These are phyloP conservation scores for Symbiodinium pilosum DNA, from an alignment of 73 alveolate genomes.

Conservation along the genomic window DNA sequence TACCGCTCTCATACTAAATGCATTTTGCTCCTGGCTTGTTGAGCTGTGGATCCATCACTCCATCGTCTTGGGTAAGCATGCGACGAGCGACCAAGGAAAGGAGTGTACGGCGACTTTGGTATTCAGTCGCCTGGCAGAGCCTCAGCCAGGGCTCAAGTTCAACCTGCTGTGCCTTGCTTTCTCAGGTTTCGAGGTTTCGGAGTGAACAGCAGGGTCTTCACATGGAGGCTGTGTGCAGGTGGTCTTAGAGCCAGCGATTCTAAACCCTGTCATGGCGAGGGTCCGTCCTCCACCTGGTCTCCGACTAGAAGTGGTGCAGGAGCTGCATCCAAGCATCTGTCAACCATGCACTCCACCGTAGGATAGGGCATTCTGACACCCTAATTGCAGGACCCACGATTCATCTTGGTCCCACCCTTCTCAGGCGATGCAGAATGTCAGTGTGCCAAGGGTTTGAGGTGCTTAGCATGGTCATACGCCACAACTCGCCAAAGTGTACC, in stretches of 20 bases:
- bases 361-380: too few relatives aligned
- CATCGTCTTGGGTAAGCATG: neutral
- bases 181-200: slow-evolving; percentile 70
- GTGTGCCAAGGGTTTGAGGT: too few relatives aligned
- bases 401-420: neutral
- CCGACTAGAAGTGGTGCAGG: slow-evolving; percentile 37
- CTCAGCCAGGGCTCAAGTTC: neutral
- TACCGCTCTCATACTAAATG: too few relatives aligned
- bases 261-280: neutral
- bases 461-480: too few relatives aligned
- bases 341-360: too few relatives aligned
- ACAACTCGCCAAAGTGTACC: too few relatives aligned
- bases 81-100: neutral
- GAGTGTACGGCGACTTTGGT: slow-evolving; percentile 42
- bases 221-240: slow-evolving; percentile 46
- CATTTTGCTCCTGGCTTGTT: too few relatives aligned
- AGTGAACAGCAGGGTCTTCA: slow-evolving; percentile 57
- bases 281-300: slow-evolving; percentile 63
- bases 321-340: too few relatives aligned
- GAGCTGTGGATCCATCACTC: neutral
- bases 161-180: neutral
- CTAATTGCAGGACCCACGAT: neutral
- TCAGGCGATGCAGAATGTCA: too few relatives aligned
- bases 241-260: neutral
- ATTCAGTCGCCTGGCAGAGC: neutral